Conservation (phyloP, 306 rosid genomes). For the Carpinus viminea region DNA sequence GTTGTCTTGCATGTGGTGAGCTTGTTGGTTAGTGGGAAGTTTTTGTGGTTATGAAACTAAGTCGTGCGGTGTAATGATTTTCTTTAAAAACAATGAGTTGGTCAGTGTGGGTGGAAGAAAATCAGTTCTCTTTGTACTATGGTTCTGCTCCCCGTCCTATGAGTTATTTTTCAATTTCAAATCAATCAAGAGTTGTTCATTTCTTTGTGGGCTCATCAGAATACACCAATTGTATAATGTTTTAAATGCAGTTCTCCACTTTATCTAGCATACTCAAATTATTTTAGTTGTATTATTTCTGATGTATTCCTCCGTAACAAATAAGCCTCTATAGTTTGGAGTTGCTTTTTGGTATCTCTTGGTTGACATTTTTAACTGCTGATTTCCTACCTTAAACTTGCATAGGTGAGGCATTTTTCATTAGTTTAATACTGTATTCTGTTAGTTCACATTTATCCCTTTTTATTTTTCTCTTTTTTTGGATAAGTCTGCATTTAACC, state of each 20-base stretch:
- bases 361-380: not conserved
- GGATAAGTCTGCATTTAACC: not conserved
- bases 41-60: too few relatives aligned
- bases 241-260: not conserved
- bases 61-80: too few relatives aligned
- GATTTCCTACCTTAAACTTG: not conserved
- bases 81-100: too few relatives aligned
- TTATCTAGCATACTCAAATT: not conserved
- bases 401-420: not conserved
- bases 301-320: not conserved
- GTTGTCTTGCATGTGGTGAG: too few relatives aligned
- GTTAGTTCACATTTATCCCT: not conserved
- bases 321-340: not conserved
- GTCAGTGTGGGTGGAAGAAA: too few relatives aligned
- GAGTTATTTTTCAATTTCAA: too few relatives aligned
- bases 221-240: not conserved
- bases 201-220: not conserved
- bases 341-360: not conserved
- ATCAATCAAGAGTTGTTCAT: too few relatives aligned
- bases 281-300: not conserved
- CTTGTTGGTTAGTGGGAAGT: too few relatives aligned
- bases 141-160: too few relatives aligned
- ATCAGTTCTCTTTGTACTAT: too few relatives aligned
- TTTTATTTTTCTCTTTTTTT: not conserved
- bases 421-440: not conserved